phyloP scores from a whole-genome alignment of 2,329 filamentous ascomycete species.

The Monilinia aucupariae region DNA sequence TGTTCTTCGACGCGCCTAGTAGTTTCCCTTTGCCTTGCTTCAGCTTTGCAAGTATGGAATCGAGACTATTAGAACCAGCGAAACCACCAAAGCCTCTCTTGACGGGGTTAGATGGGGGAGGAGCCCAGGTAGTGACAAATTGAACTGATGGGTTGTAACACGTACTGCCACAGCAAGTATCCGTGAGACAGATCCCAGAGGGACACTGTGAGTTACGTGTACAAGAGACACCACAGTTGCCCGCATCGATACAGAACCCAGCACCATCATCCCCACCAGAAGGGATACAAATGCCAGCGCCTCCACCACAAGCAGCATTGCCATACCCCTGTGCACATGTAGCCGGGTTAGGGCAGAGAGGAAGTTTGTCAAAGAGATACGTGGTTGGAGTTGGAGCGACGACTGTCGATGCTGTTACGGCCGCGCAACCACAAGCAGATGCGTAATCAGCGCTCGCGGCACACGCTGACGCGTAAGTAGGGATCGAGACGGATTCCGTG shows the following conservation, averaged over 20 bases:
- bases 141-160: slow-evolving; percentile 5
- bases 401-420: not conserved
- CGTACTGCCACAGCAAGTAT: slow-evolving; percentile 6
- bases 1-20: not conserved
- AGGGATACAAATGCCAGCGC: slow-evolving; percentile 8
- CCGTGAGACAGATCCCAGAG: not conserved
- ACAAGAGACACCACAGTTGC: not conserved
- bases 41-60: not conserved
- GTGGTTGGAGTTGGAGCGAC: slow-evolving; percentile 5
- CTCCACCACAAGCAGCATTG: not conserved
- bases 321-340: not conserved
- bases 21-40: not conserved
- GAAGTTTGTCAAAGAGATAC: slow-evolving; percentile 6
- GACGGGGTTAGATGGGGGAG: not conserved
- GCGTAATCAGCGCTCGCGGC: not conserved
- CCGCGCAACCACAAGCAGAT: slow-evolving; percentile 14
- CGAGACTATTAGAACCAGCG: not conserved
- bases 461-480: slow-evolving; percentile 14
- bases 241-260: slow-evolving; percentile 7
- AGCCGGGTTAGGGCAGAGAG: slow-evolving; percentile 1
- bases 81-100: not conserved
- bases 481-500: not conserved
- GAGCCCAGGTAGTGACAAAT: not conserved
- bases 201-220: not conserved
- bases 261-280: not conserved